Percentiles rank a stretch among this genome's conserved stretches.
phyloP scores from a whole-genome alignment of 441 rosid species.

The Jatropha podagrica region DNA sequence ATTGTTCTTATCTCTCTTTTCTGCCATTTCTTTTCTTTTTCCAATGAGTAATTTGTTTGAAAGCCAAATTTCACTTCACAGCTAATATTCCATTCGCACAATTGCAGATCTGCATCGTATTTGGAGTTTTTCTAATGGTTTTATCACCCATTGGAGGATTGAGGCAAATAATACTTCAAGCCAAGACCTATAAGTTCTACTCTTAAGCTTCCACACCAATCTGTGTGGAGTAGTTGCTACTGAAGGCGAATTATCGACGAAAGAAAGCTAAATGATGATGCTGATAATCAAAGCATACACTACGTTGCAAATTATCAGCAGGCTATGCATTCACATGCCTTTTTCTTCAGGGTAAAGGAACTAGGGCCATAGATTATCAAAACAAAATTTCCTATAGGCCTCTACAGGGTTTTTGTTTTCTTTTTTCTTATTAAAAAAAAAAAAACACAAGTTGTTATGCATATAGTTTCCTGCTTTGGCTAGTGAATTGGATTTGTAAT shows the following conservation, averaged over 20 bases:
- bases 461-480: not conserved
- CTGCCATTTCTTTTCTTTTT: not conserved
- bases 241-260: not conserved
- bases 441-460: not conserved
- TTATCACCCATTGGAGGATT: constrained; percentile 84
- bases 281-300: not conserved
- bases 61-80: constrained; percentile 3
- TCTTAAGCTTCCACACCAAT: constrained; percentile 30
- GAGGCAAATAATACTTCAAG: constrained; percentile 60
- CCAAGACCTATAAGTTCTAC: constrained; percentile 69
- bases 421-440: not conserved
- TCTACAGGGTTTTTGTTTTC: not conserved
- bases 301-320: not conserved
- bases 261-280: constrained; percentile 18
- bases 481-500: not conserved
- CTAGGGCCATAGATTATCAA: not conserved
- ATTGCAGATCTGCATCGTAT: constrained; percentile 65
- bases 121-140: constrained; percentile 65
- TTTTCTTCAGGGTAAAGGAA: not conserved
- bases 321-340: not conserved
- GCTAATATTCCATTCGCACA: not conserved
- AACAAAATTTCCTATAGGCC: constrained; percentile 2
- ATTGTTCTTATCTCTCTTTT: not conserved
- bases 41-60: not conserved
- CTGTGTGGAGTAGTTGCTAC: constrained; percentile 5